Evolutionary conservation across 768 basidiomycete species (phyloP).

Genomic region (Lyophyllum atratum): DNA sequence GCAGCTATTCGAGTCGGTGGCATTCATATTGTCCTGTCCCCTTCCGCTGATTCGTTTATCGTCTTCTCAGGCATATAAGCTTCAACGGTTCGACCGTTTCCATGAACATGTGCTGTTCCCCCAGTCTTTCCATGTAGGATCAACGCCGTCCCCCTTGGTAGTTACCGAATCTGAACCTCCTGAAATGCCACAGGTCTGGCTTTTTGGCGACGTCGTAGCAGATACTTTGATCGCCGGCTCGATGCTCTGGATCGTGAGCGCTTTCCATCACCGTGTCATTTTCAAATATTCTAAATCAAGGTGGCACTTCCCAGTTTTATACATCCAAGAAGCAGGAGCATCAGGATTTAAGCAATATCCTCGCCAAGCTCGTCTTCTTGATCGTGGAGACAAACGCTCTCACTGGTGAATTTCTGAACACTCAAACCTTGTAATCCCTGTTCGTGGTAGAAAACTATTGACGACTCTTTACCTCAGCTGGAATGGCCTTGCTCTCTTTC

Average conservation of each 20-base stretch:
- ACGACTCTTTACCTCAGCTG: not conserved
- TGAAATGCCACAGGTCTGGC: not conserved
- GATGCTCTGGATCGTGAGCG: not conserved
- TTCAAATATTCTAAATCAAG: not conserved
- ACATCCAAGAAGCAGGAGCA: not conserved
- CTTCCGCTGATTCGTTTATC: not conserved
- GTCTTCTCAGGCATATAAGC: not conserved
- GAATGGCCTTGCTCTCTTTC: not conserved
- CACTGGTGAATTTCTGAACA: not conserved
- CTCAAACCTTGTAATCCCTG: not conserved
- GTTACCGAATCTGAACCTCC: not conserved
- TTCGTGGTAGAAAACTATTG: not conserved
- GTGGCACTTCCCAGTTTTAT: not conserved
- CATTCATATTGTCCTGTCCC: not conserved
- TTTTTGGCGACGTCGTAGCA: not conserved
- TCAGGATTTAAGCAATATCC: not conserved
- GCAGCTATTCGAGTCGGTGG: not conserved
- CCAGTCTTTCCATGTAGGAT: not conserved
- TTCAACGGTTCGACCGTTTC: not conserved
- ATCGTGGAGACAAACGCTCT: not conserved
- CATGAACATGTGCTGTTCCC: not conserved
- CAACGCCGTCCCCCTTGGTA: not conserved
- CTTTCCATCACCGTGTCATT: too few species aligned
- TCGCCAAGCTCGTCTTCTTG: not conserved
- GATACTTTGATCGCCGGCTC: not conserved